Evolutionary conservation across 2,329 filamentous ascomycete species (phyloP), one percentile per base, ranked within the genome.

Genomic region (Diaporthe citri): DNA sequence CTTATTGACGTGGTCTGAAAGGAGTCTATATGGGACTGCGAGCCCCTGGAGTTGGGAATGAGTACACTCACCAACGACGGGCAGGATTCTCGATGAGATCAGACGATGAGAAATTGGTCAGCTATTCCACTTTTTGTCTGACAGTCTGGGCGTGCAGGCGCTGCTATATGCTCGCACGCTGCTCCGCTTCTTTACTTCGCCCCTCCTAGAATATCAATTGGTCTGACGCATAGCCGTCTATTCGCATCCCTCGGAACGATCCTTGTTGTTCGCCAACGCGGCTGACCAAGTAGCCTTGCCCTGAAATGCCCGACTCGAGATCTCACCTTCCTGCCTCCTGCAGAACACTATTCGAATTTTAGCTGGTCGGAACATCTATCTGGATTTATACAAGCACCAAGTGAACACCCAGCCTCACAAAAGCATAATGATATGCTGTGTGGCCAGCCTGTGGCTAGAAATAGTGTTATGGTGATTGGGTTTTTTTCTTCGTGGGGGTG

Each of bases 51-150:
- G 8, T 15, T 64, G 3, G 25, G 41, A 48, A 3, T 13, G 15
- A 20, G 15, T 12, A 22, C 8, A 20, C 3, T 10, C 10, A 28
- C 39, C n/a, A 31, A 46, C 25, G 17, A 62, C 15, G 25, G 20
- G 25, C 0, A 31, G 25, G 60, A 31, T 22, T 8, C n/a, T 34
- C 10, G 41, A 48, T 46, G 60, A 64, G 60, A 17, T 64, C 39
- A 64, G 60, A 46, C 2, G 17, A 22, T 12, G 3, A 13, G 28
- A 34, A 22, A 46, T 6, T 22, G 4, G 25, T 64, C 39, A 31
- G 36, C 25, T 43, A 31, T 46, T 62, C 39, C 59, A 46, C 39
- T 62, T 62, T 46, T 46, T 28, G 8, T 46, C 60, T 64, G 60
- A 46, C 17, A 62, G n/a, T 46, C 59, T 62, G n/a, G 39, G 59